phyloP scores from a whole-genome alignment of 805 yeast species.

The Metschnikowia gelsemii region DNA sequence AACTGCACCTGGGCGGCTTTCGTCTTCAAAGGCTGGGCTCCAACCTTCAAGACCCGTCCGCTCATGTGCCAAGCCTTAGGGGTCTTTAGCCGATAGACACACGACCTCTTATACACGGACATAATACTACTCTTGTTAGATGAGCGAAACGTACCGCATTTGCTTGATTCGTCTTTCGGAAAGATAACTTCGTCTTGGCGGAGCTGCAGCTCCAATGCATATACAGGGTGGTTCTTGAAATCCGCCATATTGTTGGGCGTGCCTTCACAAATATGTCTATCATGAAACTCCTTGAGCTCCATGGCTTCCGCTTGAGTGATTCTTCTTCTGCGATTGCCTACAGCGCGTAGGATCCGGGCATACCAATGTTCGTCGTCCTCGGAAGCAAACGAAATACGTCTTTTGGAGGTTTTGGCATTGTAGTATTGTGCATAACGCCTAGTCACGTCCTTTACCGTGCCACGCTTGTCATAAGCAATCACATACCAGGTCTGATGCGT shows the following conservation, averaged over 20 bases:
- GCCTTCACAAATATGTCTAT: constrained; percentile 71
- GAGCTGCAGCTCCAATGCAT: constrained; percentile 75
- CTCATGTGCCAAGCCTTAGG: constrained; percentile 84
- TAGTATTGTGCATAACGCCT: constrained; percentile 70
- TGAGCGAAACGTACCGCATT: constrained; percentile 68
- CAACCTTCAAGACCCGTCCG: constrained; percentile 74
- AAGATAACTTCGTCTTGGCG: constrained; percentile 68
- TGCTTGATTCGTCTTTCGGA: constrained; percentile 53
- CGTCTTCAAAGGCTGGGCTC: constrained; percentile 59
- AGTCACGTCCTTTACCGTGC: constrained; percentile 78
- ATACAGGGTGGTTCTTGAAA: constrained; percentile 83
- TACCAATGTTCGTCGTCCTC: constrained; percentile 64
- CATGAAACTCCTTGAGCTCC: constrained; percentile 61
- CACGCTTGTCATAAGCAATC: constrained; percentile 67
- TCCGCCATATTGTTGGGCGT: constrained; percentile 84
- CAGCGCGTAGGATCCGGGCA: constrained; percentile 40
- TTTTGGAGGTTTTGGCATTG: constrained; percentile 74
- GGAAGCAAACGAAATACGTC: constrained; percentile 60
- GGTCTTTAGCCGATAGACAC: constrained; percentile 62
- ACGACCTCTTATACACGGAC: constrained; percentile 66
- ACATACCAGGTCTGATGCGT: constrained; percentile 69
- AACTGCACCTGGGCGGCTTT: constrained; percentile 9
- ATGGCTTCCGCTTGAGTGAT: constrained; percentile 44
- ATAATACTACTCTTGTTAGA: constrained; percentile 29
- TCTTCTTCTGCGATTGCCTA: constrained; percentile 24